phyloP scores from a whole-genome alignment of 192 early-diverging fungal genomes.

The Coemansia sp. region DNA sequence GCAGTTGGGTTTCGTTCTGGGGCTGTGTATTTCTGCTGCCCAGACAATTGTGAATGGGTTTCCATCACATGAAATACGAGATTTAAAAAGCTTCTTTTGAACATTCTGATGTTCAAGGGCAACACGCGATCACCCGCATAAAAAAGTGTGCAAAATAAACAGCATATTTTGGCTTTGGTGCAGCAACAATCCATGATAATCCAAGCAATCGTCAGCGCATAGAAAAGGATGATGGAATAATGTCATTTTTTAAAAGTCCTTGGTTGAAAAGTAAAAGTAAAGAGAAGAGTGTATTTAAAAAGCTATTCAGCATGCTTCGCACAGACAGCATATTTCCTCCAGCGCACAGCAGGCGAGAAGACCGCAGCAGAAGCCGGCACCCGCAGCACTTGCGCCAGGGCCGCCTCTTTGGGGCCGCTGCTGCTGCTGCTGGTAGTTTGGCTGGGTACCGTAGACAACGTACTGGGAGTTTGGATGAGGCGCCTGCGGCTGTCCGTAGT shows the following conservation, averaged over 20 bases:
- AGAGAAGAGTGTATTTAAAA: background rate
- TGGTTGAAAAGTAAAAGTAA: background rate
- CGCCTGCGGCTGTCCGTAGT: slow-evolving; percentile 24
- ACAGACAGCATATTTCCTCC: slow-evolving; percentile 18
- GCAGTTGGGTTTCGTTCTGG: too few species aligned
- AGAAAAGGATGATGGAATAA: too few species aligned
- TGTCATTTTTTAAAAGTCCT: background rate
- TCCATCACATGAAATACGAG: background rate
- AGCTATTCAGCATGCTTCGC: background rate
- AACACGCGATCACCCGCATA: too few species aligned
- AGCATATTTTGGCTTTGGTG: too few species aligned
- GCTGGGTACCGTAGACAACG: slow-evolving; percentile 5
- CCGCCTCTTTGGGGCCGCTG: background rate
- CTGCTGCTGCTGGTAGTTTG: background rate
- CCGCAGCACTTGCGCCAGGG: slow-evolving; percentile 13
- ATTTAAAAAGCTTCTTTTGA: background rate
- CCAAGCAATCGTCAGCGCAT: too few species aligned
- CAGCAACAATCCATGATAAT: too few species aligned
- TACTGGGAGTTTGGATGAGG: slow-evolving; percentile 20
- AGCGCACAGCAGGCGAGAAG: slow-evolving; percentile 21
- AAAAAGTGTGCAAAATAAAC: too few species aligned
- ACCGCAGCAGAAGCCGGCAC: slow-evolving; percentile 24
- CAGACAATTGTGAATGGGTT: background rate
- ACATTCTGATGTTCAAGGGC: too few species aligned
- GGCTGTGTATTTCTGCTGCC: too few species aligned